A percentile compares a stretch with the other conserved stretches of the same genome.
Evolutionary conservation across 2,329 filamentous ascomycete genomes (phyloP).

Genomic region (Metarhizium humberi): DNA sequence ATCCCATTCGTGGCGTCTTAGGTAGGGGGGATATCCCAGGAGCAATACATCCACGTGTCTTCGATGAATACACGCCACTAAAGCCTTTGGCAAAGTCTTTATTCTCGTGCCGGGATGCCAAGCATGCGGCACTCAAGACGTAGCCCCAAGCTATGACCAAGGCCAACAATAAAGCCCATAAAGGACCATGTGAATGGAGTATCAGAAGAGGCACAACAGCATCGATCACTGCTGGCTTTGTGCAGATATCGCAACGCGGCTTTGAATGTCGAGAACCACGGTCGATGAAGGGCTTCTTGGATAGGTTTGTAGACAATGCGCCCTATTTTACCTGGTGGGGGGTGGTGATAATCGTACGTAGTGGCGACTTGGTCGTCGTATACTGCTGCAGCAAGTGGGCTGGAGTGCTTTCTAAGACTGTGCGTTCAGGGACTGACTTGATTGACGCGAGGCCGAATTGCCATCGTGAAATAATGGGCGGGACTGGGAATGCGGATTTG

Average conservation of each 20-base stretch:
- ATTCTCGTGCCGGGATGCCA: constrained; percentile 27
- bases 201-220: constrained; percentile 13
- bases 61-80: constrained; percentile 31
- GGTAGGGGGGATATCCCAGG: constrained; percentile 25
- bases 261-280: constrained; percentile 3
- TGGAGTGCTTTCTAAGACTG: constrained; percentile 4
- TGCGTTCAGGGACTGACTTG: neutral
- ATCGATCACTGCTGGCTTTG: neutral
- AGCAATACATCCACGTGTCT: constrained; percentile 29
- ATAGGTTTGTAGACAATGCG: constrained; percentile 5
- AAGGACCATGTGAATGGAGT: constrained; percentile 26
- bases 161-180: constrained; percentile 23
- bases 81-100: constrained; percentile 24
- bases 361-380: constrained; percentile 8
- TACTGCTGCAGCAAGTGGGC: constrained; percentile 6
- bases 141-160: constrained; percentile 23
- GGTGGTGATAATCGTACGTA: constrained; percentile 2
- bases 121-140: constrained; percentile 26
- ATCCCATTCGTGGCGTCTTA: constrained; percentile 23
- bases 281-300: constrained; percentile 4
- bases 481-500: constrained; percentile 7
- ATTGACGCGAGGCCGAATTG: constrained; percentile 2
- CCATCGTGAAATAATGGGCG: constrained; percentile 5
- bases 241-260: constrained; percentile 8
- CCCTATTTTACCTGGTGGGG: constrained; percentile 3